Base-by-base conservation (phyloP, 257 asterid genomes). In the Gentiana straminea region DNA sequence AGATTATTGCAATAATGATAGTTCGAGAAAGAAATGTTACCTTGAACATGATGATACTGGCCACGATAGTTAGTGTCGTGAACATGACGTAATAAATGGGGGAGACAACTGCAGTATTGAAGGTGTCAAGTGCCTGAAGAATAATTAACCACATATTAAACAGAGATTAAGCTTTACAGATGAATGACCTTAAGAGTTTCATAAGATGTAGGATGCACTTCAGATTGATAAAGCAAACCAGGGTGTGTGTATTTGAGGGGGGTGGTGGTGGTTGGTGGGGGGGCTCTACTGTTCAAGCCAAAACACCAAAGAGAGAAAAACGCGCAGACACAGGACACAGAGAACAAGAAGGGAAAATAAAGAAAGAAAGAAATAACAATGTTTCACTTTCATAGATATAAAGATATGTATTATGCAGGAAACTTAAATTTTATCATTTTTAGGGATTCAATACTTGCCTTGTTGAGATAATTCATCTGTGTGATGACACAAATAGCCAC, bases 401-500 rank as follows among this genome's bases (percentile, higher is more conserved):
- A 24, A 24, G 24, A 24, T 24, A 24, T 24, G 24, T 24, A 24
- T 24, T 24, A 24, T 24, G 24, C 46, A 41, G 8, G 46, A 4
- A 41, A 41, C 46, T 41, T 39, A 2, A 41, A 10, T 7, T 3
- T 41, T 64, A 35, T 46, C 56, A 37, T 13, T 39, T 24, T 33
- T 3, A 15, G 13, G 41, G 63, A 57, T 0, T 38, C 7, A 51
- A 41, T 63, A 70, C 81, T 72, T 70, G 66, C 95, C 94, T 83
- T 89, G 81, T 89, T 89, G 65, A 89, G 94, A 74, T 89, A 89
- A 71, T 85, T 89, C 97, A 85, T 79, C 73, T 89, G 94, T 70
- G 86, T 85, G 59, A 85, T 67, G 60, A 89, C 97, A 70, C 89
- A 89, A 51, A 70, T 69, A 60, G 77, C 84, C 71, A 89, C 91